These are phyloP conservation scores for Fusarium tjaetaba DNA, from an alignment of 2,329 filamentous ascomycete species.

Conservation along the genomic window DNA sequence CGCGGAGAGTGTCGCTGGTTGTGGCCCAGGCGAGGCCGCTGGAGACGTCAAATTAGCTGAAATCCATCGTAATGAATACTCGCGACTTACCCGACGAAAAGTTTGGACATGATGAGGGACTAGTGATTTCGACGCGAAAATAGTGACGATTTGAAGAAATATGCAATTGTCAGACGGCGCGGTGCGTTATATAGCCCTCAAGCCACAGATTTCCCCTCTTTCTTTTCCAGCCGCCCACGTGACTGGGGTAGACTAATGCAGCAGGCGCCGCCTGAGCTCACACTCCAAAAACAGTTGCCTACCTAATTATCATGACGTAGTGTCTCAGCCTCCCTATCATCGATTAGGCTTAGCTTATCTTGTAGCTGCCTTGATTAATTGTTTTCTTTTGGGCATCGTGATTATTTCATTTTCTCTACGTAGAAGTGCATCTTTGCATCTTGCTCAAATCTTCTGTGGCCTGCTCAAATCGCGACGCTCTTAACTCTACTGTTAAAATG, in stretches of 20 bases:
- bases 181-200: conserved; percentile 3
- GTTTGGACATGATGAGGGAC: conserved; percentile 3
- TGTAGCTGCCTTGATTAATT: background rate
- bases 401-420: background rate
- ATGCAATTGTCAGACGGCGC: background rate
- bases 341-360: background rate
- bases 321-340: background rate
- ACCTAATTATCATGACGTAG: background rate
- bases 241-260: background rate
- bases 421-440: background rate
- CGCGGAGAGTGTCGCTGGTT: background rate
- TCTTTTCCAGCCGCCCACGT: background rate
- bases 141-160: background rate
- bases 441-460: background rate
- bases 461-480: background rate
- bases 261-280: background rate
- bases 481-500: background rate
- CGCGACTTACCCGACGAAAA: conserved; percentile 5
- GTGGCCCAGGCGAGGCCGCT: conserved; percentile 5
- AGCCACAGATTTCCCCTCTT: conserved; percentile 6
- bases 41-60: background rate
- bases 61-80: background rate
- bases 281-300: background rate
- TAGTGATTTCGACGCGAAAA: background rate
- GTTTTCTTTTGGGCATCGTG: background rate